Evolutionary conservation across 495 filamentous ascomycete species (phyloP).

Genomic region (Articulospora tetracladia): DNA sequence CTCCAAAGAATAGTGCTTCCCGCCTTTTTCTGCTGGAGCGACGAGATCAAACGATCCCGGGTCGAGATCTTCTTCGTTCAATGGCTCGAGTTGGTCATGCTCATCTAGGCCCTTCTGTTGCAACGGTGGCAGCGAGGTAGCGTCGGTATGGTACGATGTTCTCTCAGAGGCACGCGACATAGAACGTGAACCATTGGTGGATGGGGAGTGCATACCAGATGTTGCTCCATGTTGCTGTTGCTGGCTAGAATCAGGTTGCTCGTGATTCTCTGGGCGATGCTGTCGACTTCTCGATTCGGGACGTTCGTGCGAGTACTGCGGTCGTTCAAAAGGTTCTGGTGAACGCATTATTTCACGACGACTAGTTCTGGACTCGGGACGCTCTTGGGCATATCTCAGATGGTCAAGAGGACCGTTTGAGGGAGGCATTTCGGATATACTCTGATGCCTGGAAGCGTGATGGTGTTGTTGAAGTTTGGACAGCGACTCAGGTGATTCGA

Average conservation of each 20-base stretch:
- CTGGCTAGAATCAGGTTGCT: neutral
- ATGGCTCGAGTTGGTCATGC: slow-evolving; percentile 42
- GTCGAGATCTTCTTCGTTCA: slow-evolving; percentile 45
- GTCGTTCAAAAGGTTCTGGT: neutral
- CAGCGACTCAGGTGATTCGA: neutral
- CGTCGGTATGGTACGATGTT: slow-evolving; percentile 21
- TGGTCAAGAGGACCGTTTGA: neutral
- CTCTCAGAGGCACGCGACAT: slow-evolving; percentile 7
- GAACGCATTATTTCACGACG: neutral
- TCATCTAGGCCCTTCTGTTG: slow-evolving; percentile 33
- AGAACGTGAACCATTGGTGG: slow-evolving; percentile 6
- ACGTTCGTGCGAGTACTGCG: neutral
- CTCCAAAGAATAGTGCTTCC: slow-evolving; percentile 49
- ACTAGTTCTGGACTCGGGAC: neutral
- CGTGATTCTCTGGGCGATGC: neutral
- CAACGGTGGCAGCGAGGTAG: slow-evolving; percentile 34
- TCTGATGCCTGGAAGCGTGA: neutral
- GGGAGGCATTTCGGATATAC: neutral
- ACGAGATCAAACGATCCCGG: slow-evolving; percentile 51
- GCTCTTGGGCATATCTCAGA: neutral
- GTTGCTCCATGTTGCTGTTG: neutral
- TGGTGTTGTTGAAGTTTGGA: neutral
- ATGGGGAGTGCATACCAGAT: neutral
- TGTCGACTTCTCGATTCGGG: neutral
- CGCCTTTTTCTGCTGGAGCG: slow-evolving; percentile 27